Evolutionary conservation across 805 yeast genomes (phyloP).

Genomic region (Lachancea sp.): DNA sequence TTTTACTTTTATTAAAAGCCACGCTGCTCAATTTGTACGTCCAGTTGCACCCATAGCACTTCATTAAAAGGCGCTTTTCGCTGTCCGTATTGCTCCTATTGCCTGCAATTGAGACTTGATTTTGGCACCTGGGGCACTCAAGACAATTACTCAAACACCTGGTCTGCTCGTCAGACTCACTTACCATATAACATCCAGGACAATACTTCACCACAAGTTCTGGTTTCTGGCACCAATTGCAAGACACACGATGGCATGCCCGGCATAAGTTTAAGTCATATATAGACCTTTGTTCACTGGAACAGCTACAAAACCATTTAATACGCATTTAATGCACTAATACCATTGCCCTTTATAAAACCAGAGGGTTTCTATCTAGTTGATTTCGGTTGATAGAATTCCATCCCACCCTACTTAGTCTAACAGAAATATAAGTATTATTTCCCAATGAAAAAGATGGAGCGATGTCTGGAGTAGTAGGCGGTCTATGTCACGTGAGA

Average conservation of each 20-base stretch:
- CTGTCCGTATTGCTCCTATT: not conserved
- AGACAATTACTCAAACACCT: conserved; percentile 10
- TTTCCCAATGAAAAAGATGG: not conserved
- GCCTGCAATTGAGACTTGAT: conserved; percentile 1
- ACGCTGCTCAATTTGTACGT: too few species aligned
- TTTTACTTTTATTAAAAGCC: not conserved
- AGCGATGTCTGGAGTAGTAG: too few species aligned
- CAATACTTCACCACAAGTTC: conserved; percentile 11
- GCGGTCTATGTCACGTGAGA: too few species aligned
- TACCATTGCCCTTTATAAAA: not conserved
- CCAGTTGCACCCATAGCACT: conserved; percentile 10
- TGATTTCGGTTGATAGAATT: too few species aligned
- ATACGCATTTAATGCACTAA: conserved; percentile 1
- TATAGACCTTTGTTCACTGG: conserved; percentile 1
- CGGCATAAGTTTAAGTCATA: conserved; percentile 7
- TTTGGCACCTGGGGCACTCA: conserved; percentile 10
- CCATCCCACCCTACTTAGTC: too few species aligned
- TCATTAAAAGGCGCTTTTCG: conserved; percentile 2
- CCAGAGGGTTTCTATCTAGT: too few species aligned
- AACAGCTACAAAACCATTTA: conserved; percentile 7
- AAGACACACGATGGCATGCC: conserved; percentile 9
- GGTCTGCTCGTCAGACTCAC: not conserved
- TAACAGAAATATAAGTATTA: not conserved
- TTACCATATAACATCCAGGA: conserved; percentile 7
- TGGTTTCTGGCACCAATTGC: conserved; percentile 9